These are phyloP conservation scores for Lodderomyces jiufengensis DNA, from an alignment of 1,139 yeast genomes.

Conservation along the genomic window DNA sequence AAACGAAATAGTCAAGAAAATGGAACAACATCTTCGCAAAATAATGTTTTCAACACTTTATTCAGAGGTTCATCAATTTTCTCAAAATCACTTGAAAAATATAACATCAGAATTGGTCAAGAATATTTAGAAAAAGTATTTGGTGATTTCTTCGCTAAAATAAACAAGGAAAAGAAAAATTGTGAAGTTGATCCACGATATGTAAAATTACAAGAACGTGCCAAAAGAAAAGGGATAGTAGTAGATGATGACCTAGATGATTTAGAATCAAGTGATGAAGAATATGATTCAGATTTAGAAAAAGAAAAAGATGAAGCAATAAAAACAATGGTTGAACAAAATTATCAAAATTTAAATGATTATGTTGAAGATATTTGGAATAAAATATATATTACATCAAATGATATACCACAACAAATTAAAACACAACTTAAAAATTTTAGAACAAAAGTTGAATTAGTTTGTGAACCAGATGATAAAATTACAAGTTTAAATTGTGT, in stretches of 20 bases:
- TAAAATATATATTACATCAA: slow-evolving; percentile 63
- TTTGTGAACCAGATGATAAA: slow-evolving; percentile 56
- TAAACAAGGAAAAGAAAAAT: slow-evolving; percentile 48
- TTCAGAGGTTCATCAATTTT: slow-evolving; percentile 84
- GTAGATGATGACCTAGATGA: slow-evolving; percentile 21
- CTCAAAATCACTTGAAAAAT: slow-evolving; percentile 76
- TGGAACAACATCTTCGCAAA: slow-evolving; percentile 22
- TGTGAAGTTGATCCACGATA: slow-evolving; percentile 76
- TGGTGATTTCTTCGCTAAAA: slow-evolving; percentile 59
- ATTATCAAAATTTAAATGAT: slow-evolving; percentile 48
- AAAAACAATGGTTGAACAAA: slow-evolving; percentile 39
- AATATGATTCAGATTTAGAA: slow-evolving; percentile 32
- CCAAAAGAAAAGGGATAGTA: slow-evolving; percentile 25
- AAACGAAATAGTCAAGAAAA: slow-evolving; percentile 19
- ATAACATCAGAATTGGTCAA: slow-evolving; percentile 72
- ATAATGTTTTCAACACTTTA: slow-evolving; percentile 62
- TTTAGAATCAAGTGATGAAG: slow-evolving; percentile 23
- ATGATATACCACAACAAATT: slow-evolving; percentile 72
- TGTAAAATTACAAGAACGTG: slow-evolving; percentile 42
- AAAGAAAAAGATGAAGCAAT: slow-evolving; percentile 24
- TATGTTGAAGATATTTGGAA: slow-evolving; percentile 71
- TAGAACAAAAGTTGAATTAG: slow-evolving; percentile 56
- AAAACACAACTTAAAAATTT: slow-evolving; percentile 57
- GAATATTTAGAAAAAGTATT: slow-evolving; percentile 73
- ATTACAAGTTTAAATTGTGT: slow-evolving; percentile 64